Percentiles rank a stretch among this genome's conserved stretches.
Conservation (phyloP, 2,329 filamentous ascomycete genomes). For the Aulographum hederae region DNA sequence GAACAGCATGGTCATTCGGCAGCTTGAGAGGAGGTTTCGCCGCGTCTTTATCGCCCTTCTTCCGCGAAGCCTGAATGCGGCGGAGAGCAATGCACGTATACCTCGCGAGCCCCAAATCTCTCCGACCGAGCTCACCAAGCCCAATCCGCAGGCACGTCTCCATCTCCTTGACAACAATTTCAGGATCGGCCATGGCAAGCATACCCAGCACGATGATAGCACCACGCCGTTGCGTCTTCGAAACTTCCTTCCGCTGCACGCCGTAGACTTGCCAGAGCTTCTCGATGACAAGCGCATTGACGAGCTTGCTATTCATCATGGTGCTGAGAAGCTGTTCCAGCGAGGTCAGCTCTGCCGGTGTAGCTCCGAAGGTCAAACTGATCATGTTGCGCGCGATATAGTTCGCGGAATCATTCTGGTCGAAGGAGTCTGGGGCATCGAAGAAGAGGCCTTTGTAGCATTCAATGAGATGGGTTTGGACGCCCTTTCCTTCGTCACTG, state of each 20-base stretch:
- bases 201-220: conserved; percentile 95
- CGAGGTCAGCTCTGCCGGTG: conserved; percentile 85
- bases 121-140: conserved; percentile 59
- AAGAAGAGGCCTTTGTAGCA: conserved; percentile 95
- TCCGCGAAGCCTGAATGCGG: conserved; percentile 71
- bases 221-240: conserved; percentile 72
- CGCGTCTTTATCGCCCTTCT: conserved; percentile 62
- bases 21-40: conserved; percentile 46
- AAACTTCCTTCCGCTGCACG: conserved; percentile 84
- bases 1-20: conserved; percentile 78
- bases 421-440: conserved; percentile 79
- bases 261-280: conserved; percentile 98
- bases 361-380: conserved; percentile 88
- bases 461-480: conserved; percentile 90
- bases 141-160: conserved; percentile 87
- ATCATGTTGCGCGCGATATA: conserved; percentile 98
- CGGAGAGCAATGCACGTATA: conserved; percentile 89
- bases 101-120: conserved; percentile 76
- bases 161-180: conserved; percentile 88
- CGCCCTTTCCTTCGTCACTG: conserved; percentile 95
- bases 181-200: conserved; percentile 80
- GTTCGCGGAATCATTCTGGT: conserved; percentile 75
- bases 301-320: conserved; percentile 88
- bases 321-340: conserved; percentile 87
- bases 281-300: conserved; percentile 68